These are phyloP conservation scores for Juncus effusus DNA, from an alignment of 176 grass and related monocot genomes.

Conservation along the genomic window DNA sequence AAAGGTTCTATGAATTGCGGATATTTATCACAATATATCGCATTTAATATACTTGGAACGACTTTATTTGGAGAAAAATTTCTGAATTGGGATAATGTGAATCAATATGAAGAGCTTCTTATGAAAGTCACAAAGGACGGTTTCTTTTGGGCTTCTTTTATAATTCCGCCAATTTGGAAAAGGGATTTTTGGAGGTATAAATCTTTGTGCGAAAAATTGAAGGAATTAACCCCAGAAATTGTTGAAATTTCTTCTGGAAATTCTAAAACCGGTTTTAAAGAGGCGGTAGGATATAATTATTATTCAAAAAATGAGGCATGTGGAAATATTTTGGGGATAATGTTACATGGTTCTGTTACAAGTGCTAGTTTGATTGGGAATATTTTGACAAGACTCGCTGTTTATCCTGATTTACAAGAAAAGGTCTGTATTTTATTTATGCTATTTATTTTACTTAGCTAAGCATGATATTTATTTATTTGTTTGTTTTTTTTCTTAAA, in stretches of 20 bases:
- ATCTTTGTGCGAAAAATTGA: conserved; percentile 44
- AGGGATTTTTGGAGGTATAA: conserved; percentile 72
- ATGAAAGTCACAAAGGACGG: conserved; percentile 71
- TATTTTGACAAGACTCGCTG: conserved; percentile 59
- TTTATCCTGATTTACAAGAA: conserved; percentile 59
- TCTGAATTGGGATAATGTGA: conserved; percentile 63
- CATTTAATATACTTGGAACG: conserved; percentile 70
- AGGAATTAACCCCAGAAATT: conserved; percentile 55
- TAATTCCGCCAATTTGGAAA: conserved; percentile 73
- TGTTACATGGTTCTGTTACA: conserved; percentile 90
- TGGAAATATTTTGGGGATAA: conserved; percentile 75
- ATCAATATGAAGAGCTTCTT: conserved; percentile 70
- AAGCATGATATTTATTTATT: neutral
- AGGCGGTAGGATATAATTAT: conserved; percentile 29
- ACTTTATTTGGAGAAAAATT: conserved; percentile 76
- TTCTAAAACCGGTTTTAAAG: conserved; percentile 20
- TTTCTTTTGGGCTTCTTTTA: conserved; percentile 89
- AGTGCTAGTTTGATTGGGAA: conserved; percentile 59
- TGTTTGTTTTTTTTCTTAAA: conserved; percentile 18
- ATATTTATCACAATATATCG: conserved; percentile 53
- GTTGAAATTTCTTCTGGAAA: conserved; percentile 32
- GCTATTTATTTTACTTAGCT: conserved; percentile 1
- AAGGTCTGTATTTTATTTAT: conserved; percentile 45
- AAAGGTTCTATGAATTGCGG: conserved; percentile 54
- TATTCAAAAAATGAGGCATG: conserved; percentile 59